These are phyloP conservation scores for Saxophila tyrrhenica DNA, from an alignment of 495 filamentous ascomycete species.

Conservation along the genomic window DNA sequence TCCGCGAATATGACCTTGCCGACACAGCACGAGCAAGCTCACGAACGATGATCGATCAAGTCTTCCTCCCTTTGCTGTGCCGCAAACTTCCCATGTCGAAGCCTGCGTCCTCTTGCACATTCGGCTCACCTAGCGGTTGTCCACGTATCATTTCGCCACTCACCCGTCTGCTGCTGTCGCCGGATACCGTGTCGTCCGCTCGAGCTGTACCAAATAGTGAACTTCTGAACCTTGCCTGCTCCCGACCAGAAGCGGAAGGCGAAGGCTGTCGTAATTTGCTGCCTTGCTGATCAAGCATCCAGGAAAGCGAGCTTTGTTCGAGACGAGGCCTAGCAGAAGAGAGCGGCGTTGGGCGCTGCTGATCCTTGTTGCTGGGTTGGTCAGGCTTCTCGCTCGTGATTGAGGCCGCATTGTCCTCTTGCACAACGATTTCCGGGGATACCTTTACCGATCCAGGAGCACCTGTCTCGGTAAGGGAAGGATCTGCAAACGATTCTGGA, in stretches of 20 bases:
- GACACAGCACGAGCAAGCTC: too few relatives aligned
- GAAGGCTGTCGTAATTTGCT: background rate
- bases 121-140: background rate
- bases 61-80: background rate
- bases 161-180: background rate
- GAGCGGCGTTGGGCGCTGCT: background rate
- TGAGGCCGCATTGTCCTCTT: background rate
- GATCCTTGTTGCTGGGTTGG: too few relatives aligned
- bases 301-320: conserved; percentile 80
- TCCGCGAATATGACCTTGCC: too few relatives aligned
- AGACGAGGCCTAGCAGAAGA: conserved; percentile 43
- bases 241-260: background rate
- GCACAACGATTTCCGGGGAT: background rate
- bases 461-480: background rate
- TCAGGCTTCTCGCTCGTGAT: background rate
- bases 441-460: background rate
- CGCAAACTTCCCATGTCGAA: conserved; percentile 6
- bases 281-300: conserved; percentile 68
- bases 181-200: background rate
- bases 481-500: conserved; percentile 1
- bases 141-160: background rate
- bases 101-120: background rate
- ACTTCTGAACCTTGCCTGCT: background rate
- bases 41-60: background rate
- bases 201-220: conserved; percentile 6